Evolutionary conservation across 2,329 filamentous ascomycete species (phyloP).

Genomic region (Huntiella bhutanensis): DNA sequence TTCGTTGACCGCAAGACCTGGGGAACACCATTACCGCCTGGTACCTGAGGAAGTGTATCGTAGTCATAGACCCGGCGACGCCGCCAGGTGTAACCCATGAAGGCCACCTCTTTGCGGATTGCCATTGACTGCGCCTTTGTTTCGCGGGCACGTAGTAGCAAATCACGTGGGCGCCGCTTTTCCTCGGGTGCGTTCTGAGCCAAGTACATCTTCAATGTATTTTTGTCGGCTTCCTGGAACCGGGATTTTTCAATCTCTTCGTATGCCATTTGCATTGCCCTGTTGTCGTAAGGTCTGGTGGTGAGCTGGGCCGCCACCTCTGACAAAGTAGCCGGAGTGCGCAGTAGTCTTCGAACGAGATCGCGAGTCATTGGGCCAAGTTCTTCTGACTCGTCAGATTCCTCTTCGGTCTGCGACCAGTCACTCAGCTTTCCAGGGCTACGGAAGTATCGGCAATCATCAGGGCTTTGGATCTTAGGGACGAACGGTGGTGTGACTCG

Average conservation of each 20-base stretch:
- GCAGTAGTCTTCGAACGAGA: constrained; percentile 17
- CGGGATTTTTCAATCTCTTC: constrained; percentile 25
- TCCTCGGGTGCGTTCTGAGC: constrained; percentile 40
- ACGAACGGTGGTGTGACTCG: constrained; percentile 57
- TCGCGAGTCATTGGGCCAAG: constrained; percentile 7
- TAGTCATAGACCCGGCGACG: constrained; percentile 12
- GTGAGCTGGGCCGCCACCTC: constrained; percentile 27
- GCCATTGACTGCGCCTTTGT: constrained; percentile 53
- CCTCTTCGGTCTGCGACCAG: constrained; percentile 21
- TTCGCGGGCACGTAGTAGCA: constrained; percentile 54
- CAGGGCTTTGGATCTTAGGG: constrained; percentile 46
- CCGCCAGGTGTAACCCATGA: constrained; percentile 77
- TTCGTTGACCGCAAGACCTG: neutral
- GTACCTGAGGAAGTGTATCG: constrained; percentile 5
- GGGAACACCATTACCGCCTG: constrained; percentile 1
- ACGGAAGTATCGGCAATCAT: constrained; percentile 82
- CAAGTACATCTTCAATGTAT: constrained; percentile 30
- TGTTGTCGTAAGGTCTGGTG: constrained; percentile 28
- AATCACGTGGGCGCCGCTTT: constrained; percentile 66
- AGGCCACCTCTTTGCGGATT: constrained; percentile 63
- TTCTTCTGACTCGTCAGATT: neutral
- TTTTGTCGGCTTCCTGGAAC: constrained; percentile 21
- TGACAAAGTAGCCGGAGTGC: constrained; percentile 18
- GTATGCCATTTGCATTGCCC: constrained; percentile 30
- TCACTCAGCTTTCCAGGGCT: constrained; percentile 57